phyloP scores from a whole-genome alignment of 306 rosid genomes.

The Quercus aquifolioides region DNA sequence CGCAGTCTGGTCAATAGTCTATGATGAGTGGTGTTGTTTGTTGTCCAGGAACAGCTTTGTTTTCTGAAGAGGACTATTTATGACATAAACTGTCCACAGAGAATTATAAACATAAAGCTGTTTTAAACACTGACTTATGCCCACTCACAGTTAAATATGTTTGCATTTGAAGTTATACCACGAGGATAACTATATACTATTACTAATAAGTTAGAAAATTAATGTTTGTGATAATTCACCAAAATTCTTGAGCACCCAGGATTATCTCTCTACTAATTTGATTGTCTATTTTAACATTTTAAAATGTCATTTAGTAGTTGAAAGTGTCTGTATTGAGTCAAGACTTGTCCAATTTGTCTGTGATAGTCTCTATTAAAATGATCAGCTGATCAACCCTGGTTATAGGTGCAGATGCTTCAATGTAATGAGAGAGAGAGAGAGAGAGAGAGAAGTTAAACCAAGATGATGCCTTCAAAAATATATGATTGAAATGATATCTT shows the following conservation, averaged over 20 bases:
- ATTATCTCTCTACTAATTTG: not conserved
- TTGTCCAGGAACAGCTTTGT: constrained; percentile 9
- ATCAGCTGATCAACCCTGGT: not conserved
- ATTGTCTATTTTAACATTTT: not conserved
- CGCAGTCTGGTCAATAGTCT: constrained; percentile 5
- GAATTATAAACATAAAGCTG: not conserved
- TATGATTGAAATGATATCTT: not conserved
- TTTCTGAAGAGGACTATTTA: constrained; percentile 6
- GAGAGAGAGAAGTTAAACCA: not conserved
- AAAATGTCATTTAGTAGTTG: not conserved
- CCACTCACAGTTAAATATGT: not conserved
- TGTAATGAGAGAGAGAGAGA: not conserved
- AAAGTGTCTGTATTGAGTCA: not conserved
- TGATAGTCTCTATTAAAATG: not conserved
- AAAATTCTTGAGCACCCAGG: not conserved
- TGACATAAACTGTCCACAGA: not conserved
- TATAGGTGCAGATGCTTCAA: not conserved
- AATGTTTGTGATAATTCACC: not conserved
- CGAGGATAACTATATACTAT: not conserved
- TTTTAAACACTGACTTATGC: not conserved
- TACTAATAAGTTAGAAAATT: not conserved
- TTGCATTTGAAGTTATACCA: not conserved
- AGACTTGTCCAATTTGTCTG: not conserved
- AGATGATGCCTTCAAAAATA: not conserved
- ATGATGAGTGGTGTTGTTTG: constrained; percentile 4